Conservation (phyloP, 1,139 yeast genomes). For the Hanseniaspora uvarum region DNA sequence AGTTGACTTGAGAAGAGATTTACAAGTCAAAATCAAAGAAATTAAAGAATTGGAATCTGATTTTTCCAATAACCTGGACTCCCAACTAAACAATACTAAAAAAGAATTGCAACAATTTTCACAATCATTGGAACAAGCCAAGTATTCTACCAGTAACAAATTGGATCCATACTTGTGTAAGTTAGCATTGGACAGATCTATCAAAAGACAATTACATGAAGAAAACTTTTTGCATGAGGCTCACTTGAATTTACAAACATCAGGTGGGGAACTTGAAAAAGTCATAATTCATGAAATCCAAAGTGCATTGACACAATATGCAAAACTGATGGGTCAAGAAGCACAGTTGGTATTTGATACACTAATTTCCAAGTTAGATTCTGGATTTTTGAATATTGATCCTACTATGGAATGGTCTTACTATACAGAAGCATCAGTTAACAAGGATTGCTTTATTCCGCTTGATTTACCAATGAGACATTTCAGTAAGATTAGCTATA, state of each 20-base stretch:
- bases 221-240: constrained; percentile 86
- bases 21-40: constrained; percentile 75
- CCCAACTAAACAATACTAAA: constrained; percentile 59
- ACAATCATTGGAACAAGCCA: constrained; percentile 38
- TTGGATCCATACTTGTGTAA: constrained; percentile 78
- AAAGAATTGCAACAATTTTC: constrained; percentile 41
- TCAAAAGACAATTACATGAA: constrained; percentile 66
- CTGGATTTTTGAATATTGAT: constrained; percentile 68
- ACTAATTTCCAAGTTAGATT: constrained; percentile 55
- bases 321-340: constrained; percentile 57
- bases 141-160: constrained; percentile 33
- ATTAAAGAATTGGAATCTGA: constrained; percentile 73
- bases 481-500: constrained; percentile 51
- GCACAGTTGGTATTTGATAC: constrained; percentile 57
- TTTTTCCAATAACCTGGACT: constrained; percentile 63
- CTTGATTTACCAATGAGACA: constrained; percentile 62
- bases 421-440: constrained; percentile 50
- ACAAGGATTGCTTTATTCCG: constrained; percentile 63
- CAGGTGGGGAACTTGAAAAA: constrained; percentile 81
- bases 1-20: constrained; percentile 74
- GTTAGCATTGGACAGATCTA: constrained; percentile 60
- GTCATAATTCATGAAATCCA: constrained; percentile 82
- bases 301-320: constrained; percentile 63
- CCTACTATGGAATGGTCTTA: constrained; percentile 68
- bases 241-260: constrained; percentile 69